These are phyloP conservation scores for Blastobotrys malaysiensis DNA, from an alignment of 1,139 yeast genomes.

Conservation along the genomic window DNA sequence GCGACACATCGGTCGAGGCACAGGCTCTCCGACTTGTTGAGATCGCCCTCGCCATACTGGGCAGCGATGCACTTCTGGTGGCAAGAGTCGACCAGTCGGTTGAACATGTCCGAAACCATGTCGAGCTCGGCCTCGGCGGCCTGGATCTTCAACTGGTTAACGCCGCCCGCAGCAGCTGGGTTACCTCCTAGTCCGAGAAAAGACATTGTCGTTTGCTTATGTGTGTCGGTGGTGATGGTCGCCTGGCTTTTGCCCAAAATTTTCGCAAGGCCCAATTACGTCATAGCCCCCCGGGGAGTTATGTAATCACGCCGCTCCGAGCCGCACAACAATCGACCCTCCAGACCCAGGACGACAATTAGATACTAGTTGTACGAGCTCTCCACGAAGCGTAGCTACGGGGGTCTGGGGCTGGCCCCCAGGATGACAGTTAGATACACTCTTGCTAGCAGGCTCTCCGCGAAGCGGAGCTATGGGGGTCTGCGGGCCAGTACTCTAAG, in stretches of 20 bases:
- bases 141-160: constrained; percentile 38
- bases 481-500: too few relatives aligned
- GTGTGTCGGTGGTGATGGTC: neutral
- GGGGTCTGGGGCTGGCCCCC: too few relatives aligned
- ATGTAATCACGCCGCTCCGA: neutral
- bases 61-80: constrained; percentile 75
- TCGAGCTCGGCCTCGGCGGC: constrained; percentile 92
- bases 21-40: constrained; percentile 77
- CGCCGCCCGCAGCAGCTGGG: constrained; percentile 25
- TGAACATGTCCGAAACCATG: constrained; percentile 97
- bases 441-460: too few relatives aligned
- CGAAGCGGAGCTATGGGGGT: too few relatives aligned
- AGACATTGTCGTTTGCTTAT: constrained; percentile 40
- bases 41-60: constrained; percentile 69
- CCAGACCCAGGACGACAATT: too few relatives aligned
- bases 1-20: constrained; percentile 98
- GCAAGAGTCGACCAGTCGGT: constrained; percentile 76
- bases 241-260: constrained; percentile 4
- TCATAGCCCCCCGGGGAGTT: neutral
- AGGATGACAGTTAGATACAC: too few relatives aligned
- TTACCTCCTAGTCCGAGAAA: constrained; percentile 82
- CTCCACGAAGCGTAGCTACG: too few relatives aligned
- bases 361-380: too few relatives aligned
- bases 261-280: neutral
- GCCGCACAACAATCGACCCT: neutral